These are phyloP conservation scores for Candida anglica DNA, from an alignment of 805 yeast species.

Conservation along the genomic window DNA sequence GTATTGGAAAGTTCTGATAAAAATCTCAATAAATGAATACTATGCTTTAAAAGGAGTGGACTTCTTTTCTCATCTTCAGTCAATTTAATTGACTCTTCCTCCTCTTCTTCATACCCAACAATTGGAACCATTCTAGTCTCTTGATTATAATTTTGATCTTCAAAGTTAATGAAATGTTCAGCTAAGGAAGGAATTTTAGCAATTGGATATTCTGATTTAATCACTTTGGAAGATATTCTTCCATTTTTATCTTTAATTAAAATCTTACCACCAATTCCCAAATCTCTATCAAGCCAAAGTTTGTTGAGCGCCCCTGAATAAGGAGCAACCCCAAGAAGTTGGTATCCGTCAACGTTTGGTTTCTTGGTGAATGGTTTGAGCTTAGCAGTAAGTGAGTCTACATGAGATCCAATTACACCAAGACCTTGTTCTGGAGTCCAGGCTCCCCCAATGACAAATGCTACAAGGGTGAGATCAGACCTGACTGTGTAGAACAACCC, in stretches of 20 bases:
- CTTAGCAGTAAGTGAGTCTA: slow-evolving; percentile 34
- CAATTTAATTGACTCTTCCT: no score
- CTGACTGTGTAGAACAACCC: slow-evolving; percentile 25
- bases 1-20: slow-evolving; percentile 20
- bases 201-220: slow-evolving; percentile 31
- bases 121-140: slow-evolving; percentile 40
- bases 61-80: slow-evolving; percentile 21
- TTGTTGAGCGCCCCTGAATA: slow-evolving; percentile 33
- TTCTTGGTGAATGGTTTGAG: slow-evolving; percentile 27
- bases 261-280: slow-evolving; percentile 38
- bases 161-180: slow-evolving; percentile 29
- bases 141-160: slow-evolving; percentile 23
- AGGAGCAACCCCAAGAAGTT: slow-evolving; percentile 36
- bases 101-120: slow-evolving; percentile 18
- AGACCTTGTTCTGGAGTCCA: slow-evolving; percentile 31
- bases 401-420: slow-evolving; percentile 28
- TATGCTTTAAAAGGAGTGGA: slow-evolving; percentile 26
- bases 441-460: slow-evolving; percentile 32
- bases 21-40: slow-evolving; percentile 28
- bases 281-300: slow-evolving; percentile 39
- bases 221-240: slow-evolving; percentile 18
- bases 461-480: slow-evolving; percentile 31
- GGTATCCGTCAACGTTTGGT: slow-evolving; percentile 25
- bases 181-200: slow-evolving; percentile 39
- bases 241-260: slow-evolving; percentile 19